Percentiles rank a stretch among this genome's conserved stretches.
Conservation (phyloP, 2,329 filamentous ascomycete genomes). For the Phaeophleospora eucalypticola region DNA sequence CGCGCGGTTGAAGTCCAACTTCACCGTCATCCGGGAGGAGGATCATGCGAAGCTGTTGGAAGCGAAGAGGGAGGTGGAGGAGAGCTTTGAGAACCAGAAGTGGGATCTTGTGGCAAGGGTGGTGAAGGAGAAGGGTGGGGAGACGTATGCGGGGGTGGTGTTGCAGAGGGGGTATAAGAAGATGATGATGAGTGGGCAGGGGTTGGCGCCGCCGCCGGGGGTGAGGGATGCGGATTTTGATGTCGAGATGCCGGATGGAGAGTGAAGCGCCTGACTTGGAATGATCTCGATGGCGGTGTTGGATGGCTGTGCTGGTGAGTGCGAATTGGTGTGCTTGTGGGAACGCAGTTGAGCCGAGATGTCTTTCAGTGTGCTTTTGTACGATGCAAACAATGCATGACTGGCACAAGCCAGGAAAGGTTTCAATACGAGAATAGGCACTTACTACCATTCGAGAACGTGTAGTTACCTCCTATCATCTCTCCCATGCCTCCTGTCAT, state of each 20-base stretch:
- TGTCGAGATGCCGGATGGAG: slow-evolving; percentile 6
- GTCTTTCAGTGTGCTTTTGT: background rate
- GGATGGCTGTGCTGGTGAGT: background rate
- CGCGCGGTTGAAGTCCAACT: slow-evolving; percentile 35
- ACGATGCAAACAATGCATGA: background rate
- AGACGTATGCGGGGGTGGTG: slow-evolving; percentile 32
- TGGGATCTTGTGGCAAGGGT: slow-evolving; percentile 37
- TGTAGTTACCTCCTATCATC: slow-evolving; percentile 3
- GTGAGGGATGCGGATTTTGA: slow-evolving; percentile 26
- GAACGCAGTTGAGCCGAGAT: background rate
- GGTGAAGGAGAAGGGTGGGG: slow-evolving; percentile 31
- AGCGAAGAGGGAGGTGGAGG: slow-evolving; percentile 39
- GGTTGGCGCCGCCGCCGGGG: slow-evolving; percentile 19
- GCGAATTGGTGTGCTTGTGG: background rate
- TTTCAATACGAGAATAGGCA: no score
- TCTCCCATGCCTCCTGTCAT: slow-evolving; percentile 15
- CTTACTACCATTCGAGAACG: background rate
- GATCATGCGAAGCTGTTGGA: slow-evolving; percentile 32
- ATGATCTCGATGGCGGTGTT: background rate
- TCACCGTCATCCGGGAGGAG: slow-evolving; percentile 34
- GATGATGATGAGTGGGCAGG: slow-evolving; percentile 25
- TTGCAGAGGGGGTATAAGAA: slow-evolving; percentile 42
- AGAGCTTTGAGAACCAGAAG: slow-evolving; percentile 37
- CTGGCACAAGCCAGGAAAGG: no score
- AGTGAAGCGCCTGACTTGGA: background rate